phyloP scores from a whole-genome alignment of 2,329 filamentous ascomycete genomes.

The Colletotrichum lindemuthianum region DNA sequence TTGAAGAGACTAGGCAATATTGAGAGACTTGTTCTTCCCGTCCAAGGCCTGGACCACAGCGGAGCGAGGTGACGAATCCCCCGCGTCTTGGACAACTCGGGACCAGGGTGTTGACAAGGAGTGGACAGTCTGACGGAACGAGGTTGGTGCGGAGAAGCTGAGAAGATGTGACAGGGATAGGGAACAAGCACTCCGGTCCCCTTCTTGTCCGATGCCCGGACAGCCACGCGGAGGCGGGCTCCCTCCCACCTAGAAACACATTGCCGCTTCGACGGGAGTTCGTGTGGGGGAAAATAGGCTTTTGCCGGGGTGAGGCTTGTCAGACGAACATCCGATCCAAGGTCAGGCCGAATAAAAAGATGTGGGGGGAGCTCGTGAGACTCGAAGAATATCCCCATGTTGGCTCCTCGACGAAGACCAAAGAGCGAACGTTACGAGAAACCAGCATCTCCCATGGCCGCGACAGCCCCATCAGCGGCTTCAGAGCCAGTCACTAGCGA shows the following conservation, averaged over 20 bases:
- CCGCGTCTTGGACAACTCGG: slow-evolving; percentile 18
- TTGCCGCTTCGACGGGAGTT: slow-evolving; percentile 3
- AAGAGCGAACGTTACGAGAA: not conserved
- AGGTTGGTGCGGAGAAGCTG: slow-evolving; percentile 33
- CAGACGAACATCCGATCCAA: not conserved
- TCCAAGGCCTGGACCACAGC: not conserved
- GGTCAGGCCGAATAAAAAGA: slow-evolving; percentile 8
- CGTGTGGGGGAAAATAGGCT: not conserved
- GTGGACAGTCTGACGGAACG: slow-evolving; percentile 14
- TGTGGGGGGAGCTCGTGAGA: not conserved
- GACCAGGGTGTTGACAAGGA: slow-evolving; percentile 7
- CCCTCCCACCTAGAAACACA: not conserved
- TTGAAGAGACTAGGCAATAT: too few relatives aligned
- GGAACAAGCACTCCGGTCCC: slow-evolving; percentile 12
- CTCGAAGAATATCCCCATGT: not conserved
- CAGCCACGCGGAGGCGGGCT: not conserved
- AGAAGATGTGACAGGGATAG: slow-evolving; percentile 9
- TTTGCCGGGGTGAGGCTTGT: not conserved
- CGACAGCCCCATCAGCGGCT: not conserved
- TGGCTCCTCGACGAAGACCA: not conserved
- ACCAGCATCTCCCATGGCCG: not conserved
- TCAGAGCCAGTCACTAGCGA: not conserved
- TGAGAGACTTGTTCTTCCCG: not conserved
- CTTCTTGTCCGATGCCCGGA: slow-evolving; percentile 32
- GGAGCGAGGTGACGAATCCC: slow-evolving; percentile 10